Base-by-base conservation (phyloP, 2,329 filamentous ascomycete genomes). In the Exophiala bonariae region DNA sequence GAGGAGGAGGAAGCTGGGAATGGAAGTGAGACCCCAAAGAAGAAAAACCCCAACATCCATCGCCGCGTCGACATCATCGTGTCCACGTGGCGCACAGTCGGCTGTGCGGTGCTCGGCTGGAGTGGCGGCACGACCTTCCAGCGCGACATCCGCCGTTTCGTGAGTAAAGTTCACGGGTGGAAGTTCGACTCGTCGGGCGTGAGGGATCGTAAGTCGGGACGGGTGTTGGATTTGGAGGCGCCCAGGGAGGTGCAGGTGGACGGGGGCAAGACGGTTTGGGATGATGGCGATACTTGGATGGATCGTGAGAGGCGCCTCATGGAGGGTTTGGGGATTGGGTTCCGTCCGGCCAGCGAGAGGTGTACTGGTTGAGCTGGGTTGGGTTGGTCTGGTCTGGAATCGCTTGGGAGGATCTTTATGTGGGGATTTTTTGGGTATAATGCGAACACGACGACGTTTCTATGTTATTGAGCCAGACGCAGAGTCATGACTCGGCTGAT, bases 171-270 rank as follows among this genome's bases (percentile, higher is more conserved):
- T 47, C 83, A 80, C 59, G 75, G 75, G 0, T 85, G 89, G 76
- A 95, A 93, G 65, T 97, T 97, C 63, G 91, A 96, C 63, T 93
- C 87, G 54, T 95, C 88, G 60, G 93, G 93, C 0, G 80, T 96
- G 9, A 78, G 90, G 35, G 82, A 82, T 59, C 75, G 84, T 7
- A 63, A 46, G 14, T 88, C 87, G 2, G 68, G 70, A 3, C 83
- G 84, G 73, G 79, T 92, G 0, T 61, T 83, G n/a, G 83, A 93
- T 64, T 60, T 93, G 10, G 78, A 86, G 72, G 62, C 77, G 61
- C 44, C 52, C 18, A 55, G 54, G 41, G 76, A 77, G 54, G 75
- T 82, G 61, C 83, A 85, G 54, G 88, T 89, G 3, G 91, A 96
- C 71, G 83, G 74, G 67, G 78, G 81, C 53, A 85, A 95, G 1